phyloP scores from a whole-genome alignment of 768 basidiomycete genomes.

The Macrocybe gigantea region DNA sequence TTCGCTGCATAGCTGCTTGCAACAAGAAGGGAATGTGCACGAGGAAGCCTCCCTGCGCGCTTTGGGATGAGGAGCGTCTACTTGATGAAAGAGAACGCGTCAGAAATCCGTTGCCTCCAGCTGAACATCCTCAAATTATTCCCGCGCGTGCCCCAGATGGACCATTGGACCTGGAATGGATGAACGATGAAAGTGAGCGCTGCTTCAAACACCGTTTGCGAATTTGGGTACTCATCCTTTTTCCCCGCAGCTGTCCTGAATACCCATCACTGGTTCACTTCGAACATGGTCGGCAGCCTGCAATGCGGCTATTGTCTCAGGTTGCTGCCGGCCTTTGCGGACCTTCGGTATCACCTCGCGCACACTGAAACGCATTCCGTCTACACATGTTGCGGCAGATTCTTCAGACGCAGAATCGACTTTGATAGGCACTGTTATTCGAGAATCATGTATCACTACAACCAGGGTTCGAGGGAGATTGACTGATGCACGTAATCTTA shows the following conservation, averaged over 20 bases:
- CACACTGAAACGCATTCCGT: constrained; percentile 17
- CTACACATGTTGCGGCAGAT: constrained; percentile 19
- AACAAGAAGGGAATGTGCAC: constrained; percentile 19
- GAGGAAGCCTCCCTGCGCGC: constrained; percentile 24
- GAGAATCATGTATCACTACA: too few relatives aligned
- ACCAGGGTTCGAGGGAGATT: too few relatives aligned
- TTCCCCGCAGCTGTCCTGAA: constrained; percentile 8
- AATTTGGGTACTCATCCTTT: background rate
- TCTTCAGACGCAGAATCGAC: constrained; percentile 15
- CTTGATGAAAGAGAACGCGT: constrained; percentile 22
- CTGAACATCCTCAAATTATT: background rate
- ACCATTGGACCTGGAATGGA: constrained; percentile 8
- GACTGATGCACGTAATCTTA: too few relatives aligned
- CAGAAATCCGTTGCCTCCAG: constrained; percentile 7
- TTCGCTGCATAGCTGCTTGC: constrained; percentile 7
- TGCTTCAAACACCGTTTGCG: background rate
- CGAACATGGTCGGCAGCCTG: constrained; percentile 15
- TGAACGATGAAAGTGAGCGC: constrained; percentile 14
- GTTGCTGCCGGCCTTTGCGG: constrained; percentile 16
- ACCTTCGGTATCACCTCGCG: constrained; percentile 16
- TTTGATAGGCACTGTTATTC: constrained; percentile 12
- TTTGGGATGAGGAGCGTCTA: constrained; percentile 33
- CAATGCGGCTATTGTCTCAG: constrained; percentile 20
- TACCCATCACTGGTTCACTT: constrained; percentile 16
- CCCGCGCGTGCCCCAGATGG: background rate